These are phyloP conservation scores for Alternaria solani DNA, from an alignment of 2,329 filamentous ascomycete species.

Conservation along the genomic window DNA sequence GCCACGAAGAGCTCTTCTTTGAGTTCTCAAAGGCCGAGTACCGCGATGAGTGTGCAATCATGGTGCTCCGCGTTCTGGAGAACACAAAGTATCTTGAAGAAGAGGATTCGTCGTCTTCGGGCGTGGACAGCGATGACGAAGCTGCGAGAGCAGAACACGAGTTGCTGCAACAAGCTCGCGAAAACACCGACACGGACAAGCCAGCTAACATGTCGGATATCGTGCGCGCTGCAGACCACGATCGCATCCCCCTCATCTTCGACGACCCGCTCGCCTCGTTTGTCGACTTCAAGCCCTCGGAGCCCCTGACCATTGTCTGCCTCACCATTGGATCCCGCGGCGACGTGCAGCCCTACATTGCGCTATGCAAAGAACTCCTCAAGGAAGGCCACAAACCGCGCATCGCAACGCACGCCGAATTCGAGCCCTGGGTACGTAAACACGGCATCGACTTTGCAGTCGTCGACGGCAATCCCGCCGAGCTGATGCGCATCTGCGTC, in stretches of 20 bases:
- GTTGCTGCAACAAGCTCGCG: slow-evolving; percentile 77
- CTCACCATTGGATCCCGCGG: slow-evolving; percentile 95
- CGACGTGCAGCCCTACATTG: slow-evolving; percentile 97
- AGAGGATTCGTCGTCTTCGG: slow-evolving; percentile 70
- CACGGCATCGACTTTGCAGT: slow-evolving; percentile 93
- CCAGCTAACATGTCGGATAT: slow-evolving; percentile 37
- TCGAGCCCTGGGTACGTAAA: slow-evolving; percentile 85
- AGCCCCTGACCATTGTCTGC: slow-evolving; percentile 85
- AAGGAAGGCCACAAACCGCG: slow-evolving; percentile 85
- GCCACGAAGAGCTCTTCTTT: slow-evolving; percentile 96
- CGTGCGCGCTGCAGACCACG: slow-evolving; percentile 49
- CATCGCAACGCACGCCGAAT: slow-evolving; percentile 93
- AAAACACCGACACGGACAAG: slow-evolving; percentile 41
- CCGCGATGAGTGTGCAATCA: slow-evolving; percentile 89
- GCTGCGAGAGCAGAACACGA: slow-evolving; percentile 82
- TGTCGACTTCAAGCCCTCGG: slow-evolving; percentile 85
- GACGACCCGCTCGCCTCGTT: slow-evolving; percentile 90
- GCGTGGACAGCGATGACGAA: slow-evolving; percentile 75
- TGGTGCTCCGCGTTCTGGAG: slow-evolving; percentile 78
- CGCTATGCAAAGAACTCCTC: slow-evolving; percentile 87
- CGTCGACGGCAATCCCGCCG: slow-evolving; percentile 88
- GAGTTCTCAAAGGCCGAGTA: slow-evolving; percentile 82
- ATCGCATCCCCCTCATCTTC: slow-evolving; percentile 80
- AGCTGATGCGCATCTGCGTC: slow-evolving; percentile 95
- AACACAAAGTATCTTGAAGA: slow-evolving; percentile 74